phyloP scores from a whole-genome alignment of 1,284 basidiomycete species.

The Peniophora sp. region DNA sequence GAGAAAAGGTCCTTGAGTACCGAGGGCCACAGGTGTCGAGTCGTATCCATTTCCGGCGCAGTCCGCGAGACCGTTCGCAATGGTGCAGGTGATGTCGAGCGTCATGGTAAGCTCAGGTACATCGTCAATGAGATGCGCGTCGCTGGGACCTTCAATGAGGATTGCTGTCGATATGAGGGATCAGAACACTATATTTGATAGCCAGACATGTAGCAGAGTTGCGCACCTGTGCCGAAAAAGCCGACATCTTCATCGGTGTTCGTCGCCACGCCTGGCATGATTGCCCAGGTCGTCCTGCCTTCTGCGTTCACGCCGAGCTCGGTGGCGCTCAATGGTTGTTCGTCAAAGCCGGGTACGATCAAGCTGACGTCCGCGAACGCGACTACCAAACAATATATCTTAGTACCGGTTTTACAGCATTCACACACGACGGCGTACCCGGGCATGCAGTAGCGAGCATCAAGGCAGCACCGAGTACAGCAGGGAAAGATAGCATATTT shows the following conservation, averaged over 20 bases:
- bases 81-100: not conserved
- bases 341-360: constrained; percentile 8
- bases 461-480: no score
- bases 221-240: constrained; percentile 1
- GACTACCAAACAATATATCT: not conserved
- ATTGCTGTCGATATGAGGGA: not conserved
- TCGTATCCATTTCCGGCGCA: not conserved
- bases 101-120: not conserved
- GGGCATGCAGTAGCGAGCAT: no score
- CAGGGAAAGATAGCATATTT: no score
- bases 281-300: constrained; percentile 8
- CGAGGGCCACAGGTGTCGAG: not conserved
- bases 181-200: not conserved
- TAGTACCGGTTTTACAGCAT: no score
- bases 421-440: no score
- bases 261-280: constrained; percentile 6
- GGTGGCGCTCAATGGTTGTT: constrained; percentile 7
- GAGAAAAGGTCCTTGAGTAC: not conserved
- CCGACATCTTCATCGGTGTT: not conserved
- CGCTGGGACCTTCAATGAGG: not conserved
- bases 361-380: constrained; percentile 7
- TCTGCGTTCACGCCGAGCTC: constrained; percentile 4
- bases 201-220: not conserved
- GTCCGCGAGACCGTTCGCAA: not conserved
- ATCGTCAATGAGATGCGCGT: not conserved